Evolutionary conservation across 164 flowering plant genomes (phyloP), one percentile per base, ranked within the genome.

Genomic region (Santalum album): DNA sequence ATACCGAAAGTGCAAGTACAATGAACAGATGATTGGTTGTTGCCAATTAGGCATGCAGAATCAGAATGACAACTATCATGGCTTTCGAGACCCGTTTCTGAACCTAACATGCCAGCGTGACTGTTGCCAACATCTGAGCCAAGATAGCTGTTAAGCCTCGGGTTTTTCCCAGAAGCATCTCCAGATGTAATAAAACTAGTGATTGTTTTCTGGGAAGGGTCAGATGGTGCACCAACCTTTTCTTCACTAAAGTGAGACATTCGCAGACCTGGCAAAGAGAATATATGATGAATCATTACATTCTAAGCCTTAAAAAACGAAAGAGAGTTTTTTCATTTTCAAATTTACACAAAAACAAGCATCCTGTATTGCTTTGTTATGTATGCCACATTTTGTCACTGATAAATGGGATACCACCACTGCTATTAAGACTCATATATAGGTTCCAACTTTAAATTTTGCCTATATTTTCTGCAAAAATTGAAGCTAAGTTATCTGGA

Each of bases 221-320:
- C 89, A 53, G 68, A 54, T 53, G 58, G 65, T 55, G 26, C 58
- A 49, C 74, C 72, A 55, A 43, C 54, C 58, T 66, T 74, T 7
- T 75, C 90, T 68, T 84, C 87, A 59, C 72, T 66, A 58, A 92
- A 83, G 22, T 89, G 95, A 58, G 99, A 87, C 71, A 92, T 58
- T 25, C 99, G 89, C 58, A 92, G 58, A n/a, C 99, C 99, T 89
- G 73, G 39, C 40, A 66, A 45, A 55, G 62, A 15, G 38, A 34
- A 55, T 52, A 1, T 32, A 36, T 44, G 32, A 27, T 16, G 23
- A n/a, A 25, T 20, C 12, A 25, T 53, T 29, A 49, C 6, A 52
- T 2, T 18, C 15, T 40, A 20, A 21, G 11, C 19, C 38, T 38
- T 9, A 38, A 38, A 38, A 12, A 32, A 32, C 7, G 10, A 32